A percentile compares a stretch with the other conserved stretches of the same genome.
These are phyloP conservation scores for Hemisphaericaspora xylanilytica DNA, from an alignment of 1,139 yeast species.

Conservation along the genomic window DNA sequence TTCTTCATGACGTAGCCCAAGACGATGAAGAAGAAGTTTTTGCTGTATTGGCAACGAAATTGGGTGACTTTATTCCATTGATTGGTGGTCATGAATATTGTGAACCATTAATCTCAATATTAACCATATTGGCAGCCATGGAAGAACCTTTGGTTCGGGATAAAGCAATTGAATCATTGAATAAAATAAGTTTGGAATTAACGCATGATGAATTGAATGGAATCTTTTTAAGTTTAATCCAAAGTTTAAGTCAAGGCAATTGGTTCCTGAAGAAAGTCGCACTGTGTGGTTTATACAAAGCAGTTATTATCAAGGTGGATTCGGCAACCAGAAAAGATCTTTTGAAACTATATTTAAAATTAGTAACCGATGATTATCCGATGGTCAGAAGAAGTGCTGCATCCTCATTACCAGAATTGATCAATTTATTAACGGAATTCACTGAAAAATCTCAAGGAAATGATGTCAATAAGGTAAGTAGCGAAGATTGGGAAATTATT, in stretches of 20 bases:
- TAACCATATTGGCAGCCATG: slow-evolving; percentile 84
- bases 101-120: slow-evolving; percentile 75
- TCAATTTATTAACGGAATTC: slow-evolving; percentile 52
- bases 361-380: slow-evolving; percentile 90
- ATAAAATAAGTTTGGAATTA: slow-evolving; percentile 64
- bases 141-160: slow-evolving; percentile 99
- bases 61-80: slow-evolving; percentile 80
- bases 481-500: slow-evolving; percentile 68
- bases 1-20: slow-evolving; percentile 82
- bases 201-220: slow-evolving; percentile 64
- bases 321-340: slow-evolving; percentile 58
- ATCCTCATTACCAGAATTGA: slow-evolving; percentile 69
- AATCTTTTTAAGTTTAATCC: slow-evolving; percentile 72
- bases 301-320: slow-evolving; percentile 62
- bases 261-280: slow-evolving; percentile 97
- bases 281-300: slow-evolving; percentile 82
- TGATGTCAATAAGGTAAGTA: slow-evolving; percentile 30
- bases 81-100: slow-evolving; percentile 86
- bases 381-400: slow-evolving; percentile 98
- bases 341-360: slow-evolving; percentile 62
- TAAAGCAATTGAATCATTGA: slow-evolving; percentile 85
- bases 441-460: slow-evolving; percentile 22
- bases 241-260: slow-evolving; percentile 77
- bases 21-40: slow-evolving; percentile 99
- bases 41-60: slow-evolving; percentile 86